Percentiles rank a stretch among this genome's conserved stretches.
These are phyloP conservation scores for Staphylotrichum tortipilum DNA, from an alignment of 495 filamentous ascomycete species.

Conservation along the genomic window DNA sequence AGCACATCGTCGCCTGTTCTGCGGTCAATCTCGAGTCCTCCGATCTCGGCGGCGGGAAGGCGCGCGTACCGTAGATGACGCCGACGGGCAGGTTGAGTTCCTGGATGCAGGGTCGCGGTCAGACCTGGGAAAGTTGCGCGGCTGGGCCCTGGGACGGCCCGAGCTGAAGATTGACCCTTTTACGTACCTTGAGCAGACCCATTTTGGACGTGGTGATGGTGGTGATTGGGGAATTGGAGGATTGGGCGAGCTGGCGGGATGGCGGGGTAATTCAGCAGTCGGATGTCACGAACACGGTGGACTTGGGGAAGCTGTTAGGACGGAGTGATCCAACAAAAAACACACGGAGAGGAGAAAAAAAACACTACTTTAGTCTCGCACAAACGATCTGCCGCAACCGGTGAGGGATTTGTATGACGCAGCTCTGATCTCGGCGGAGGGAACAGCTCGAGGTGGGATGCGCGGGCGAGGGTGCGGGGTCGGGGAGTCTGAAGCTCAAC, in stretches of 20 bases:
- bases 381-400: constrained; percentile 7
- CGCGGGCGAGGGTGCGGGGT: constrained; percentile 1
- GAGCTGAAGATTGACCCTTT: neutral
- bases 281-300: too few relatives aligned
- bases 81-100: constrained; percentile 17
- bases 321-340: neutral
- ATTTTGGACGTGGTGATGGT: constrained; percentile 4
- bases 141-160: neutral
- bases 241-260: neutral
- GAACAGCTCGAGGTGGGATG: constrained; percentile 2
- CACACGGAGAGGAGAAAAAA: neutral
- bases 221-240: neutral
- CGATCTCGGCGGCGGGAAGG: constrained; percentile 4
- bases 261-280: constrained; percentile 11
- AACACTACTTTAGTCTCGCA: neutral
- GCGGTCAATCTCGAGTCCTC: neutral
- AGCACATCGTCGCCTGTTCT: constrained; percentile 49
- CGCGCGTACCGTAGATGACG: constrained; percentile 15
- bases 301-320: neutral
- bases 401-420: constrained; percentile 18
- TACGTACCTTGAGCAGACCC: constrained; percentile 13
- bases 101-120: neutral
- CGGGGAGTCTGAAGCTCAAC: neutral
- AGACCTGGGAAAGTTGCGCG: neutral
- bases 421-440: constrained; percentile 4